Base-by-base conservation (phyloP, 179 eudicot genomes). In the Patellifolia procumbens region DNA sequence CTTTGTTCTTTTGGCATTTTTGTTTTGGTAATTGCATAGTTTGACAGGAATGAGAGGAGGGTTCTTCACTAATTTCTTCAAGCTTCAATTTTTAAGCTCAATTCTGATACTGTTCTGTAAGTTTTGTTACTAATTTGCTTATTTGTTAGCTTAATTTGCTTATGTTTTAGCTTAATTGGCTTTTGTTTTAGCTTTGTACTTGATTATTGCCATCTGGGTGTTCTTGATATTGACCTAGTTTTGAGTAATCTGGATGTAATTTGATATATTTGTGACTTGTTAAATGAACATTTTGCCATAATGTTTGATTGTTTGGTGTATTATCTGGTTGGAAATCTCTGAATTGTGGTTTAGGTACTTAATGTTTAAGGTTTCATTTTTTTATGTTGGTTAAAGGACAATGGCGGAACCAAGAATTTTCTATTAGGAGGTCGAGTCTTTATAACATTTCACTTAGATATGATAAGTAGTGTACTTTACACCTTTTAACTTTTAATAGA, bases 1-100 rank as follows among this genome's bases (percentile, higher is more conserved):
- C 8, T 15, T 61, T 69, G 28, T 52, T 68, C 19, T 64, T 56
- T 85, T 70, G 68, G 52, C 16, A 65, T 65, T 42, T 52, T 70
- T 66, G 10, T 70, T 51, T 60, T 55, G 70, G 45, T 64, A 20
- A 16, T 75, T n/a, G 80, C 75, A 35, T 39, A 69, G 11, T 55
- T 75, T 13, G 46, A 74, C 79, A 83, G 88, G 86, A 66, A 90
- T 86, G 94, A 85, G 86, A 77, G 86, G 80, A 66, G 82, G 68
- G 79, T 71, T 66, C 56, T 69, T 52, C 74, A 76, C 72, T 53
- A 78, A 74, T 46, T 78, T 64, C 55, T 31, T 75, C 79, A 74
- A 74, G 73, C 45, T 86, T 71, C 81, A 45, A 34, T 60, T 82
- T 80, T 82, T 83, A 61, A 79, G 71, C 83, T 77, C 78, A 82